These are phyloP conservation scores for Globisporangium viniferum DNA, from an alignment of 352 stramenopile species.

Conservation along the genomic window DNA sequence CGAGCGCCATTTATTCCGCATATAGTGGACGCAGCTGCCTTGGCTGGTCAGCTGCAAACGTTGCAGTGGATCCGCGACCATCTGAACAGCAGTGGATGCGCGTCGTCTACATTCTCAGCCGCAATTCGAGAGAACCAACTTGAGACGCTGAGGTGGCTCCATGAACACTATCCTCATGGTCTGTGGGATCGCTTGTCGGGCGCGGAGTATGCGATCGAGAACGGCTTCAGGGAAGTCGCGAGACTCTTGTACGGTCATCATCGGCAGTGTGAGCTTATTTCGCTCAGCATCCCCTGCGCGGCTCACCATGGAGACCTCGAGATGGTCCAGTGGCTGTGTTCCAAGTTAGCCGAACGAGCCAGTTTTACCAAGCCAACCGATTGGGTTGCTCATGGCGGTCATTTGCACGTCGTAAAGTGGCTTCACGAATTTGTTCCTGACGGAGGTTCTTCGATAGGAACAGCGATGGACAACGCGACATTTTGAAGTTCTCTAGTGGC, in stretches of 20 bases:
- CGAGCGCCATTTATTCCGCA: neutral
- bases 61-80: neutral
- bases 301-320: neutral
- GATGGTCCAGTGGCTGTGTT: neutral
- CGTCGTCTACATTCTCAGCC: no score
- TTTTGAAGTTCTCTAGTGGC: no score
- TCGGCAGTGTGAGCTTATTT: no score
- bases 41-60: neutral
- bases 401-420: neutral
- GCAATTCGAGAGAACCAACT: no score
- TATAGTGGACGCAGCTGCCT: neutral
- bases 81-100: no score
- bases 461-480: no score
- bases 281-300: no score
- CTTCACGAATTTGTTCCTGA: neutral
- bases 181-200: no score
- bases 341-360: no score
- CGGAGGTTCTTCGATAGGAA: neutral
- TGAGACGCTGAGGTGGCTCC: neutral
- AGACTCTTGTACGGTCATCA: neutral
- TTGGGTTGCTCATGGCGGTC: neutral
- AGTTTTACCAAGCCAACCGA: no score
- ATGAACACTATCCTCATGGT: neutral
- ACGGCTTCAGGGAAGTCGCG: neutral
- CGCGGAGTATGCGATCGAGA: no score